Conservation (phyloP, 352 stramenopile genomes). For the Phytophthora sansomeana region DNA sequence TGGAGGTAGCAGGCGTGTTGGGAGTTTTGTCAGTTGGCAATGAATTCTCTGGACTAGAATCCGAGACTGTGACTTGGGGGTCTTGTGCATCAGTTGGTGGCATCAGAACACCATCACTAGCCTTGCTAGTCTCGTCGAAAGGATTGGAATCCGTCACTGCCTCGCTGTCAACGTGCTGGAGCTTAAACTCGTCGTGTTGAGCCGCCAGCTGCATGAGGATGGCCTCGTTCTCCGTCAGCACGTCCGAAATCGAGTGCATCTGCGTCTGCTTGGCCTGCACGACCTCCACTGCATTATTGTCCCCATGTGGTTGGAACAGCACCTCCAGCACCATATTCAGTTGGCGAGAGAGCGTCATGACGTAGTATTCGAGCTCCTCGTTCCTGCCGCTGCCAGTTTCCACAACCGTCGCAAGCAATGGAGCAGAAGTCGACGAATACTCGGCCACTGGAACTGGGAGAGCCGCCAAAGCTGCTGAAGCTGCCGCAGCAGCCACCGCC, state of each 20-base stretch:
- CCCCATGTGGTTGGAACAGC: conserved; percentile 55
- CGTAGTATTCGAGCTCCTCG: conserved; percentile 67
- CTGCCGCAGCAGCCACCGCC: conserved; percentile 14
- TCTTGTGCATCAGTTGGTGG: background rate
- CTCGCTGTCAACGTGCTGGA: background rate
- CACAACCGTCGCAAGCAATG: conserved; percentile 18
- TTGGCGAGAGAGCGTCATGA: conserved; percentile 64
- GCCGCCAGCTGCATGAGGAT: conserved; percentile 59
- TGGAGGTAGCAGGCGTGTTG: background rate
- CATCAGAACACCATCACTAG: background rate
- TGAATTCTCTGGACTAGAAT: background rate
- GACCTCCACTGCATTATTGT: conserved; percentile 33
- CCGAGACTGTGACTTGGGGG: background rate
- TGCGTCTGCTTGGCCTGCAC: conserved; percentile 49
- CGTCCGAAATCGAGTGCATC: conserved; percentile 56
- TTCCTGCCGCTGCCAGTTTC: conserved; percentile 21
- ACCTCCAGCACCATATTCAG: conserved; percentile 71
- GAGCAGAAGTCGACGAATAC: background rate
- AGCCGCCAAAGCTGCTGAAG: conserved; percentile 22
- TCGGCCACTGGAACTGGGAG: conserved; percentile 11
- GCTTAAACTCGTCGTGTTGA: conserved; percentile 14
- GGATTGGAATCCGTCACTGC: background rate
- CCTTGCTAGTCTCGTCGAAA: background rate
- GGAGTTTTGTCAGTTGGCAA: background rate
- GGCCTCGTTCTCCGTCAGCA: conserved; percentile 66